Conservation (phyloP, 2,329 filamentous ascomycete genomes). For the Cephalotrichum gorgonifer region DNA sequence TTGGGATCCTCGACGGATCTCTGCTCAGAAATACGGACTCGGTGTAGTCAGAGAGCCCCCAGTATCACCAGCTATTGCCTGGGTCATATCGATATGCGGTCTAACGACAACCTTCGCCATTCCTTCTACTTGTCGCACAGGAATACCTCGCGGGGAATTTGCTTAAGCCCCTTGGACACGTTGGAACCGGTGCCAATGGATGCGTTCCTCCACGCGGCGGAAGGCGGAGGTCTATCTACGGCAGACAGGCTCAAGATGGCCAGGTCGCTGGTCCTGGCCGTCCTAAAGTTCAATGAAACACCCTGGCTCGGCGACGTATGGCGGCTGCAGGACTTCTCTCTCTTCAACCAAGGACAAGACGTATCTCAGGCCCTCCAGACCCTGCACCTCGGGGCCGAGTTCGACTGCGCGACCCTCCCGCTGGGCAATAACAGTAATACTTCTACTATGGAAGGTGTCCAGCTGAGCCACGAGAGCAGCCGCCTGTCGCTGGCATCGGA, state of each 20-base stretch:
- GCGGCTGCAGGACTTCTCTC: constrained; percentile 4
- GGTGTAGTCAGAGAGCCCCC: neutral
- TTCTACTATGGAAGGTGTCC: constrained; percentile 13
- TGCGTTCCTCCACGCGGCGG: neutral
- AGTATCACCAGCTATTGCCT: neutral
- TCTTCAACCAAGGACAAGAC: neutral
- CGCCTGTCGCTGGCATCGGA: constrained; percentile 1
- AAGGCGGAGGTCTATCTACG: neutral
- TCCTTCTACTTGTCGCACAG: constrained; percentile 1
- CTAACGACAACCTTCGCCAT: neutral
- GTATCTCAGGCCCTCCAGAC: neutral
- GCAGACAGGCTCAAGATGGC: constrained; percentile 1
- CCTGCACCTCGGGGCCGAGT: constrained; percentile 4
- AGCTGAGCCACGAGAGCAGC: neutral
- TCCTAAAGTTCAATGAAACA: constrained; percentile 7
- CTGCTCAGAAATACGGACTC: constrained; percentile 3
- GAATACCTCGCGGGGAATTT: neutral
- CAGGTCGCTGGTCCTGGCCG: neutral
- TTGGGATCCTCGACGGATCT: constrained; percentile 3
- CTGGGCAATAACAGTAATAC: neutral
- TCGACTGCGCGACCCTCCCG: neutral
- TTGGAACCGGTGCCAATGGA: neutral
- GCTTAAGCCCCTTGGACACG: neutral
- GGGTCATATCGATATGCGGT: constrained; percentile 1
- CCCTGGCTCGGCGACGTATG: constrained; percentile 5